A percentile compares a stretch with the other conserved stretches of the same genome.
These are phyloP conservation scores for Capronia epimyces DNA, from an alignment of 2,329 filamentous ascomycete genomes.

Conservation along the genomic window DNA sequence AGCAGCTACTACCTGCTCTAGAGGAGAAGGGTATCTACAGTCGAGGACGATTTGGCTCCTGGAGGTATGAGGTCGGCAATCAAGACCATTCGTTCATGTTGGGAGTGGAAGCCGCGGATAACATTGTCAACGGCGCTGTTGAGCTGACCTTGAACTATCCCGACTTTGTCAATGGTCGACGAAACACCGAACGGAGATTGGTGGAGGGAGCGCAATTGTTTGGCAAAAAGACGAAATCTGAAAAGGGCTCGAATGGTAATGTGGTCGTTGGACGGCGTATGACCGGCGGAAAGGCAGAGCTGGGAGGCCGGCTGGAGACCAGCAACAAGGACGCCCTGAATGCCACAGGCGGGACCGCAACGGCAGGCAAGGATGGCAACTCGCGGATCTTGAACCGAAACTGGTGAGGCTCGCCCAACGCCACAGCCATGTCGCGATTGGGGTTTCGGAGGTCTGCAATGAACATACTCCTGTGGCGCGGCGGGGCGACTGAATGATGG, in stretches of 20 bases:
- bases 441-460: not conserved
- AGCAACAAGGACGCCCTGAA: conserved; percentile 15
- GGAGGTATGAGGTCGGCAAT: conserved; percentile 96
- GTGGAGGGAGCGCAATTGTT: conserved; percentile 58
- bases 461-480: not conserved
- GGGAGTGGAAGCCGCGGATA: conserved; percentile 86
- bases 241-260: conserved; percentile 11
- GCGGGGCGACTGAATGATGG: not conserved
- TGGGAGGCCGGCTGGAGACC: conserved; percentile 25
- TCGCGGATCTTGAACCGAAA: conserved; percentile 15
- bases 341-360: conserved; percentile 13
- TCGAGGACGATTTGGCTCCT: conserved; percentile 93
- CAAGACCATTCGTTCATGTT: conserved; percentile 98
- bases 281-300: conserved; percentile 27
- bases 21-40: conserved; percentile 89
- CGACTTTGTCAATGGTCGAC: conserved; percentile 78
- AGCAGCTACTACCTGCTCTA: conserved; percentile 85
- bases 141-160: conserved; percentile 95
- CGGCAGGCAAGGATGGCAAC: conserved; percentile 16
- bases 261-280: conserved; percentile 26
- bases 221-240: conserved; percentile 37
- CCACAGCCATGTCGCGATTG: not conserved
- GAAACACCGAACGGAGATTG: conserved; percentile 58
- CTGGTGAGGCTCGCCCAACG: conserved; percentile 1
- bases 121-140: conserved; percentile 80